Evolutionary conservation across 179 eudicot genomes (phyloP).

Genomic region (Nepenthes alata): DNA sequence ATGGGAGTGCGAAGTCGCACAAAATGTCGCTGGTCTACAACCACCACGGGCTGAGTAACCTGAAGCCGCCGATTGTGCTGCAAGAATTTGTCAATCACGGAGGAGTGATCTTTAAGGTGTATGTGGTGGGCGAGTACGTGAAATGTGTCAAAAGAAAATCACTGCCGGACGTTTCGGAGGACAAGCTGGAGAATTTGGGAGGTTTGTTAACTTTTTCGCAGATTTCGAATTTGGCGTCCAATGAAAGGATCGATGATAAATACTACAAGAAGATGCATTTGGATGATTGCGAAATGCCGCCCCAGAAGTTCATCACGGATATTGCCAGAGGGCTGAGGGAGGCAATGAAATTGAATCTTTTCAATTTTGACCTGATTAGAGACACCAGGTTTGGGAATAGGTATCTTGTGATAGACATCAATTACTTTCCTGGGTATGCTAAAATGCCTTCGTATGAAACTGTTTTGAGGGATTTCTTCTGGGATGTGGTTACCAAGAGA

Average conservation of each 20-base stretch:
- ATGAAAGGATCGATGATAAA: slow-evolving; percentile 20
- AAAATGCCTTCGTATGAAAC: slow-evolving; percentile 29
- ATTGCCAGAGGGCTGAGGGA: slow-evolving; percentile 18
- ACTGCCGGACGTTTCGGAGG: slow-evolving; percentile 36
- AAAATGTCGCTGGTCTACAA: slow-evolving; percentile 28
- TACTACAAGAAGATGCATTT: slow-evolving; percentile 15
- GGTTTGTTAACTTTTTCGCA: slow-evolving; percentile 37
- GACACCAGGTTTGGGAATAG: slow-evolving; percentile 21
- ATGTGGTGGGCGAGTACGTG: slow-evolving; percentile 34
- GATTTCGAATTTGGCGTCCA: slow-evolving; percentile 32
- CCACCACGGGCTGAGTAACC: slow-evolving; percentile 19
- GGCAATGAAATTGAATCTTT: slow-evolving; percentile 20
- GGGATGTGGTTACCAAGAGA: slow-evolving; percentile 19
- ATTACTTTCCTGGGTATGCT: slow-evolving; percentile 42
- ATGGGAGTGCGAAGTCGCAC: slow-evolving; percentile 35
- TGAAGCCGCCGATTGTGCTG: slow-evolving; percentile 29
- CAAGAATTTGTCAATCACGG: slow-evolving; percentile 41
- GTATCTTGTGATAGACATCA: slow-evolving; percentile 35
- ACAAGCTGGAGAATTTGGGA: slow-evolving; percentile 26
- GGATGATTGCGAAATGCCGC: slow-evolving; percentile 21
- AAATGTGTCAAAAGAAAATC: slow-evolving; percentile 34
- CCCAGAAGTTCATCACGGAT: slow-evolving; percentile 12
- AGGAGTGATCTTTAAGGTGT: slow-evolving; percentile 34
- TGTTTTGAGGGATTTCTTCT: slow-evolving; percentile 29
- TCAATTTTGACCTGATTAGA: slow-evolving; percentile 28